phyloP scores from a whole-genome alignment of 2,329 filamentous ascomycete species.

The Phialophora macrospora region DNA sequence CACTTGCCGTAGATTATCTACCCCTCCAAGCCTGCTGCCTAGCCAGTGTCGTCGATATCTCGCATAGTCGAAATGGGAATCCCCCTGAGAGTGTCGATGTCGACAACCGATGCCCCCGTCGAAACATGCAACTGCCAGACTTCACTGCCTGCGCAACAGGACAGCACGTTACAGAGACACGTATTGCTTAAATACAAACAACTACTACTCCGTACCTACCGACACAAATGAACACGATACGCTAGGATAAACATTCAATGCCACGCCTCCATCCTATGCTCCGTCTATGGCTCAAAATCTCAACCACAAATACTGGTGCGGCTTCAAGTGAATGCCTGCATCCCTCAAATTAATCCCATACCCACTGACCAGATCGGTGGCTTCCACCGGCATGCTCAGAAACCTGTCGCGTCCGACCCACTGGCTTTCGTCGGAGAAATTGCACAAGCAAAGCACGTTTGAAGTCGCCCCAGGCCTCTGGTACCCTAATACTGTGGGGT shows the following conservation, averaged over 20 bases:
- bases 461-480: slow-evolving; percentile 31
- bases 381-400: slow-evolving; percentile 34
- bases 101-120: no score
- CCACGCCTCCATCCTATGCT: not conserved
- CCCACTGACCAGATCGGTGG: slow-evolving; percentile 33
- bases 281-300: slow-evolving; percentile 16
- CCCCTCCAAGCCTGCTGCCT: no score
- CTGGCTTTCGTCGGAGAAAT: slow-evolving; percentile 35
- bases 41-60: not conserved
- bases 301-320: slow-evolving; percentile 38
- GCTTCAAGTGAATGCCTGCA: slow-evolving; percentile 35
- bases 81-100: not conserved
- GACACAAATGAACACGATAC: no score
- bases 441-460: slow-evolving; percentile 37
- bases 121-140: no score
- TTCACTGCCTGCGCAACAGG: no score
- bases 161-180: no score
- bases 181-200: no score
- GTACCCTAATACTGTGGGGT: slow-evolving; percentile 36
- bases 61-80: not conserved
- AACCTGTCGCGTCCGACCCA: slow-evolving; percentile 38
- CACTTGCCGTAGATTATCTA: not conserved
- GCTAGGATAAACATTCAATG: not conserved
- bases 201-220: no score
- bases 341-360: slow-evolving; percentile 34